Conservation (phyloP, 441 rosid genomes). For the Euphorbia schlechtendalii region DNA sequence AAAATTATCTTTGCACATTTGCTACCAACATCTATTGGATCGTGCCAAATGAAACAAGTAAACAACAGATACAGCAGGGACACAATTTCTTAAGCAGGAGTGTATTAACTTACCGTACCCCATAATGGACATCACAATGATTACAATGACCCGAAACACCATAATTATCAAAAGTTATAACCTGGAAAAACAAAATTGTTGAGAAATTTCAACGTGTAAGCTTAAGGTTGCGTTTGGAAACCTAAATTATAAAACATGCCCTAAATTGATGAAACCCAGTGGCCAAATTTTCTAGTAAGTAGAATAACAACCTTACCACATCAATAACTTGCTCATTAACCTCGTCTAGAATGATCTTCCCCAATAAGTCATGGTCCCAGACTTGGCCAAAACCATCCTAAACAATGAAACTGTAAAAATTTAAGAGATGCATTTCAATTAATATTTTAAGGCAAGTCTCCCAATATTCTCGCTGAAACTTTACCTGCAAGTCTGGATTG, state of each 20-base stretch:
- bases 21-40: no score
- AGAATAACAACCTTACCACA: conserved; percentile 35
- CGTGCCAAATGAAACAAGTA: background rate
- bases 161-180: conserved; percentile 65
- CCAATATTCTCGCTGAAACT: conserved; percentile 4
- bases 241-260: no score
- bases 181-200: conserved; percentile 25
- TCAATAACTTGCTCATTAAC: conserved; percentile 37
- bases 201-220: background rate
- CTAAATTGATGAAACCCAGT: no score
- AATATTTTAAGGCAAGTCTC: conserved; percentile 5
- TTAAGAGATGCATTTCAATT: conserved; percentile 8
- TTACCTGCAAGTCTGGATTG: conserved; percentile 66
- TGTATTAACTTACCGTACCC: conserved; percentile 44
- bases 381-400: conserved; percentile 77
- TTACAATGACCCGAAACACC: conserved; percentile 88
- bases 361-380: conserved; percentile 61
- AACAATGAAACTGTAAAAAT: conserved; percentile 13
- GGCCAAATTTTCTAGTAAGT: no score
- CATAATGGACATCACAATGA: conserved; percentile 63
- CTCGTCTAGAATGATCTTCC: conserved; percentile 53
- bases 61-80: background rate
- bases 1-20: no score
- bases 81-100: background rate
- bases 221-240: no score